phyloP scores from a whole-genome alignment of 495 filamentous ascomycete species.

The Penicillium crystallinum region DNA sequence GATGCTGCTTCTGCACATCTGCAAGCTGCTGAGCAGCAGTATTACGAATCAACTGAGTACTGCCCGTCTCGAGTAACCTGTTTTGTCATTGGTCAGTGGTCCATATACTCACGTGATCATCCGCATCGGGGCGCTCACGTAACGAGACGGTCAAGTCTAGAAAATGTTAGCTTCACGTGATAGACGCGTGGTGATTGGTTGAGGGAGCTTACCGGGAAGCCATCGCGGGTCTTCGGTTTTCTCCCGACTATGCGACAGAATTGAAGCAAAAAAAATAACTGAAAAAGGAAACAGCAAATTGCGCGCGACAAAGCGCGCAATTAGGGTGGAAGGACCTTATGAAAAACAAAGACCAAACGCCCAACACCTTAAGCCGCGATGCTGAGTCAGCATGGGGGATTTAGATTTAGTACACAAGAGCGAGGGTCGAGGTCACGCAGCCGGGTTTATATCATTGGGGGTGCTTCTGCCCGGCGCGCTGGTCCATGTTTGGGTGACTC shows the following conservation, averaged over 20 bases:
- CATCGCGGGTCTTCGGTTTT: conserved; percentile 40
- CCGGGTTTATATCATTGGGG: conserved; percentile 49
- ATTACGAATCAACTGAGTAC: conserved; percentile 88
- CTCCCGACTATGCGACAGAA: conserved; percentile 25
- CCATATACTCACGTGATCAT: not conserved
- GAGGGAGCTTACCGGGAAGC: conserved; percentile 46
- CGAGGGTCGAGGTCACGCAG: conserved; percentile 45
- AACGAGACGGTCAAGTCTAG: conserved; percentile 84
- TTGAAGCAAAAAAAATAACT: conserved; percentile 13
- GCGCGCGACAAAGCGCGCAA: conserved; percentile 14
- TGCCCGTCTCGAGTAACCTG: conserved; percentile 93
- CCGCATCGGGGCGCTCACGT: conserved; percentile 60
- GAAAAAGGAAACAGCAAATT: conserved; percentile 7
- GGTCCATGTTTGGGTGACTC: conserved; percentile 40
- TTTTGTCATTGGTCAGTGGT: conserved; percentile 26
- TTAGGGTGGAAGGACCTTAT: not conserved
- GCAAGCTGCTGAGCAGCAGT: conserved; percentile 94
- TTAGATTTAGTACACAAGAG: conserved; percentile 28
- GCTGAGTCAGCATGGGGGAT: conserved; percentile 27
- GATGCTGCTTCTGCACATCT: conserved; percentile 95
- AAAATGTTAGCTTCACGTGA: conserved; percentile 35
- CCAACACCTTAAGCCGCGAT: conserved; percentile 14
- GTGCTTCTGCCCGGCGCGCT: conserved; percentile 41
- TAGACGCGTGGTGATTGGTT: conserved; percentile 27
- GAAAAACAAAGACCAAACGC: conserved; percentile 17